Percentiles rank a stretch among this genome's conserved stretches.
Conservation (phyloP, 2,329 filamentous ascomycete genomes). For the Paecilomyces variotii region DNA sequence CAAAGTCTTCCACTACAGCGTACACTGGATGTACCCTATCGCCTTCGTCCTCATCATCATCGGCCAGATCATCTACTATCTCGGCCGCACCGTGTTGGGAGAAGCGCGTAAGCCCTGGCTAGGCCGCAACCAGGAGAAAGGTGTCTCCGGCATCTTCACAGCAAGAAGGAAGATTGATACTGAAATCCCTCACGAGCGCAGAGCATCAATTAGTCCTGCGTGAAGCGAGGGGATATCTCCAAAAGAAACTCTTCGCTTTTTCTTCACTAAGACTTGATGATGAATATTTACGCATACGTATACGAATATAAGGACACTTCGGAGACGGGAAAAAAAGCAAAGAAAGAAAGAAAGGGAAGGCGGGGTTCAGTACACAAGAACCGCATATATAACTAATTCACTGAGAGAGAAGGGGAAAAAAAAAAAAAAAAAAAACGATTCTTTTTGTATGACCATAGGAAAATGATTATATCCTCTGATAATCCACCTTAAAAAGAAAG, state of each 20-base stretch:
- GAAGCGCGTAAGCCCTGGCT: slow-evolving; percentile 95
- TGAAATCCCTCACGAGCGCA: neutral
- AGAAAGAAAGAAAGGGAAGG: no score
- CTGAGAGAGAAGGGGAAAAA: no score
- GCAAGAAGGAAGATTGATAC: slow-evolving; percentile 64
- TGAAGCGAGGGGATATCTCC: neutral
- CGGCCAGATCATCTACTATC: slow-evolving; percentile 79
- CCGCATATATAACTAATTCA: no score
- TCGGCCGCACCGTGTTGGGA: slow-evolving; percentile 71
- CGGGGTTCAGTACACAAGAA: no score
- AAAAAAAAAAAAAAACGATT: no score
- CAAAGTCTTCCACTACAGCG: slow-evolving; percentile 67
- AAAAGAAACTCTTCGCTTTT: neutral
- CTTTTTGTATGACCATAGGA: no score
- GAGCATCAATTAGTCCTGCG: slow-evolving; percentile 10
- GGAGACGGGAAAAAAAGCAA: neutral
- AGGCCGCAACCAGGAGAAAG: slow-evolving; percentile 73
- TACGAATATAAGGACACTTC: neutral
- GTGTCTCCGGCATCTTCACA: slow-evolving; percentile 73
- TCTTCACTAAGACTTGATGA: neutral
- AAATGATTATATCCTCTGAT: no score
- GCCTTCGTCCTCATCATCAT: slow-evolving; percentile 89
- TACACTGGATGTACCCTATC: slow-evolving; percentile 91
- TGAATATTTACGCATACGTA: neutral
- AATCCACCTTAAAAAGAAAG: no score